Evolutionary conservation across 1,139 yeast genomes (phyloP).

Genomic region (Scheffersomyces cryptocercus): DNA sequence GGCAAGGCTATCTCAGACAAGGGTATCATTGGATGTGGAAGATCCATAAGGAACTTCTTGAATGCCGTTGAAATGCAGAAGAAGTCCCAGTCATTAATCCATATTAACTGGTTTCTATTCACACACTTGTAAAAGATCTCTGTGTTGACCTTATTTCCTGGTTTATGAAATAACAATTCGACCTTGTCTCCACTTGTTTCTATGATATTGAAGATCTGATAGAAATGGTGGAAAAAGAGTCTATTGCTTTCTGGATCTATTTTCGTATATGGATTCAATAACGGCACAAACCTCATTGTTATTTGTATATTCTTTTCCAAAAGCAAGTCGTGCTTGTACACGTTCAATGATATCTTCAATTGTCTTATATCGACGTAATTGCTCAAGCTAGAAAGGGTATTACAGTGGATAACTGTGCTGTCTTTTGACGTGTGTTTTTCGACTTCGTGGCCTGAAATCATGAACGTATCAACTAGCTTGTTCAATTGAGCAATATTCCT

Average conservation of each 20-base stretch:
- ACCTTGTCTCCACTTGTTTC: constrained; percentile 42
- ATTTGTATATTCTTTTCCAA: constrained; percentile 25
- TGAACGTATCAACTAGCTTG: constrained; percentile 30
- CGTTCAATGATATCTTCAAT: constrained; percentile 73
- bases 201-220: constrained; percentile 51
- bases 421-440: constrained; percentile 9
- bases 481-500: constrained; percentile 32
- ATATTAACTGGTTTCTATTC: constrained; percentile 53
- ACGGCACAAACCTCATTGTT: constrained; percentile 19
- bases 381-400: constrained; percentile 62
- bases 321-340: constrained; percentile 50
- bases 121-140: constrained; percentile 54
- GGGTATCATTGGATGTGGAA: constrained; percentile 48
- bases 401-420: constrained; percentile 49
- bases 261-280: constrained; percentile 24
- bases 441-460: constrained; percentile 10
- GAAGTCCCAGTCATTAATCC: constrained; percentile 66
- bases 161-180: constrained; percentile 56
- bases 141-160: constrained; percentile 55
- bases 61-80: constrained; percentile 58
- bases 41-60: constrained; percentile 46
- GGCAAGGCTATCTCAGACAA: constrained; percentile 46
- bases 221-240: constrained; percentile 43
- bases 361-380: constrained; percentile 69
- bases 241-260: constrained; percentile 25